Base-by-base conservation (phyloP, 805 yeast genomes). In the Wickerhamiella vanderwaltii region DNA sequence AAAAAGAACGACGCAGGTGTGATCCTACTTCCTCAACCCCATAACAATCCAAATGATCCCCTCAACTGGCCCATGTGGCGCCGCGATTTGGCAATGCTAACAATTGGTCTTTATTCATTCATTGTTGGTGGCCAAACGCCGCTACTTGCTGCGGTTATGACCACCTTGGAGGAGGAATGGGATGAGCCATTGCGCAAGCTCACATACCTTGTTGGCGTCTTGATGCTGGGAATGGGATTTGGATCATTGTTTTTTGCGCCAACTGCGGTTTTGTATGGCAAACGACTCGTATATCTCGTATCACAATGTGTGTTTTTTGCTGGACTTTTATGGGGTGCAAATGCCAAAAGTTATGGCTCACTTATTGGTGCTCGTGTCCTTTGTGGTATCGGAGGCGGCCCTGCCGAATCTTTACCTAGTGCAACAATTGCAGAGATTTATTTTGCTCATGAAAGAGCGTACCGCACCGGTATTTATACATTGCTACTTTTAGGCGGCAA, bases 41-140 rank as follows among this genome's bases (percentile, higher is more conserved):
- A 71, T 29, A 72, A 74, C 48, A 62, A 69, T 47, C 77, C 78
- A 4, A 74, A 76, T 50, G 82, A 75, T 48, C 82, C 82, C 2
- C 60, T 75, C 30, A 76, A 75, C 50, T 74, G 81, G 82, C 78
- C 80, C 1, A 50, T 65, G 6, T 71, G 77, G 73, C 62, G 72
- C 30, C 61, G 78, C 22, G 80, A 75, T 46, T 45, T 72, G 35
- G 72, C 78, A 6, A 57, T 75, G 30, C 48, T 65, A 9, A 68
- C 68, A 13, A 65, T 75, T 25, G 79, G 79, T 4, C 66, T 71
- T 49, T 77, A 71, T 46, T 70, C 74, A 9, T 71, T 75, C 49
- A 58, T 75, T 9, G 74, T 75, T 4, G 81, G 80, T 23, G 80
- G 81, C 24, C 76, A 71, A 56, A 67, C 77, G 3, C 73, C 81